Evolutionary conservation across 108 stramenopile species (phyloP).

Genomic region (Discostella pseudostelligera): DNA sequence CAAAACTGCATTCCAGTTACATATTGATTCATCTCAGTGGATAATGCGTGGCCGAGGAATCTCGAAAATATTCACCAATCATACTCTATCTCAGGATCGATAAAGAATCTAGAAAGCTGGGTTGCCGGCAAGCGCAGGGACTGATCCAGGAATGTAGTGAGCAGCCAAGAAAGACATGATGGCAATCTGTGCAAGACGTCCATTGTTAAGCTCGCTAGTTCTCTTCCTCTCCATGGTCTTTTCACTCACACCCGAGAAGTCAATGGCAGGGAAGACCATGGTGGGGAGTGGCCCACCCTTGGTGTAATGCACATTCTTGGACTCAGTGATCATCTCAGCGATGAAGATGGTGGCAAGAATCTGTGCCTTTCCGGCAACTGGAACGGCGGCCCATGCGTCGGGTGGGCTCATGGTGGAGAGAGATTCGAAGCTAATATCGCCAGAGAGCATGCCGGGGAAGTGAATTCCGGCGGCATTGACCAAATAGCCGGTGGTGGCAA

Average conservation of each 20-base stretch:
- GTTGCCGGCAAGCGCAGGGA: slow-evolving; percentile 65
- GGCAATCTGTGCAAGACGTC: slow-evolving; percentile 79
- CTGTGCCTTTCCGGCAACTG: slow-evolving; percentile 81
- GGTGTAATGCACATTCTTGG: slow-evolving; percentile 74
- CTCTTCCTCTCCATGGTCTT: slow-evolving; percentile 62
- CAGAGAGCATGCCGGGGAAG: slow-evolving; percentile 78
- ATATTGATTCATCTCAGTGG: background rate
- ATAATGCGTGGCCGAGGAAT: too few species aligned
- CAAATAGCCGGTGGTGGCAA: slow-evolving; percentile 82
- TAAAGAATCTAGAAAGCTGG: slow-evolving; percentile 54
- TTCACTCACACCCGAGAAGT: slow-evolving; percentile 71
- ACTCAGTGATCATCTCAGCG: slow-evolving; percentile 74
- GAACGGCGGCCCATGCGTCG: slow-evolving; percentile 83
- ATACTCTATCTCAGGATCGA: background rate
- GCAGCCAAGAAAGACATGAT: slow-evolving; percentile 75
- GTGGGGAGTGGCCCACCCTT: slow-evolving; percentile 76
- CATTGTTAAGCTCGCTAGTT: slow-evolving; percentile 76
- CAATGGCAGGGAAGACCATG: slow-evolving; percentile 85
- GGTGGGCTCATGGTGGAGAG: slow-evolving; percentile 79
- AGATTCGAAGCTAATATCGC: slow-evolving; percentile 64
- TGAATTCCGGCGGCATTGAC: slow-evolving; percentile 71
- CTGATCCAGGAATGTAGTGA: slow-evolving; percentile 74
- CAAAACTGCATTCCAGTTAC: background rate
- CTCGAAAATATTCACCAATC: slow-evolving; percentile 1
- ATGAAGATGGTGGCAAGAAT: slow-evolving; percentile 77